Conservation (phyloP, 208 protist genomes). For the Acanthamoeba culbertsoni region DNA sequence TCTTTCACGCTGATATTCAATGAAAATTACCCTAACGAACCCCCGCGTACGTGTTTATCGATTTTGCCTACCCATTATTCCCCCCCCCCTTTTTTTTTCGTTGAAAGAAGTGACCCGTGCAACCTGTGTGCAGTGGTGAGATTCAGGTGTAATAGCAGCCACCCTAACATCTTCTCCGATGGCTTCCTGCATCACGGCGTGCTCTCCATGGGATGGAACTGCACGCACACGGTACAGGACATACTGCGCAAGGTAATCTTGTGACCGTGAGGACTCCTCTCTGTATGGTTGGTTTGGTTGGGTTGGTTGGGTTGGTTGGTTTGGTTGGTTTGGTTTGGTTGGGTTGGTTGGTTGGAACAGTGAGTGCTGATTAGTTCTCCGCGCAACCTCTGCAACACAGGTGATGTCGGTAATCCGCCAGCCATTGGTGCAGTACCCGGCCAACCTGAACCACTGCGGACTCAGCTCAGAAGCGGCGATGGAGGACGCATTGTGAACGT, state of each 20-base stretch:
- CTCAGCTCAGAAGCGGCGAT: no score
- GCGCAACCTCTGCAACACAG: no score
- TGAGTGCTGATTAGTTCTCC: no score
- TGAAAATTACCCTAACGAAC: background rate
- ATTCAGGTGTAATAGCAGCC: background rate
- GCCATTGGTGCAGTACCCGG: background rate
- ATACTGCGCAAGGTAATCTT: background rate
- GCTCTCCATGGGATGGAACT: background rate
- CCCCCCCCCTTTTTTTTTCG: background rate
- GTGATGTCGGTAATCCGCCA: background rate
- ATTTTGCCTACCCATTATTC: background rate
- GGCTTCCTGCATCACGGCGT: background rate
- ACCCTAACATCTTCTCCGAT: background rate
- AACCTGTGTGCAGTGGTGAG: background rate
- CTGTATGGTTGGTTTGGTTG: background rate
- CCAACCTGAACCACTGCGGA: background rate
- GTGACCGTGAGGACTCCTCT: background rate
- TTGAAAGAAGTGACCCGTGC: background rate
- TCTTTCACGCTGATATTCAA: background rate
- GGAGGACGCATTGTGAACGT: no score
- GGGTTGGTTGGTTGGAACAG: no score
- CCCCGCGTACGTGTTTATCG: background rate
- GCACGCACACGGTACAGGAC: background rate
- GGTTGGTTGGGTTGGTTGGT: background rate
- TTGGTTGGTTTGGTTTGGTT: no score